Evolutionary conservation across 345 rosid genomes (phyloP), one percentile per base, ranked within the genome.

Genomic region (Gossypium thurberi): DNA sequence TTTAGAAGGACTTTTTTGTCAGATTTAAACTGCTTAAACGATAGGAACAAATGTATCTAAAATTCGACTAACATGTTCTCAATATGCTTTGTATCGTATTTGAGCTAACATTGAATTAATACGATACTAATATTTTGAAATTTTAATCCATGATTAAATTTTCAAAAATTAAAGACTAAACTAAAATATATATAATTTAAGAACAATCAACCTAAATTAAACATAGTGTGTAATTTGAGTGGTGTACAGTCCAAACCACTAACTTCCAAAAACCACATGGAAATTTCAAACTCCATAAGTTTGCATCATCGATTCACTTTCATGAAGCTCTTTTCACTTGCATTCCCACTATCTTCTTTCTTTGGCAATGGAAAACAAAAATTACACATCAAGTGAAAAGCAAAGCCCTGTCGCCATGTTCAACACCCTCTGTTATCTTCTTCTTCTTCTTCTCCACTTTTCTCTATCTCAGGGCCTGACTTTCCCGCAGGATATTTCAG

Each of bases 401-500:
- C 23, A 68, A 68, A 17, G 17, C 18, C 17, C 28, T 18, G 55
- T 51, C 56, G 15, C 20, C 28, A 28, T 68, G 48, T 43, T 20
- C 33, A 42, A 2, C 59, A 12, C 11, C 61, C 10, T 28, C 52
- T 40, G 7, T 55, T 64, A 44, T 60, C 28, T 47, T n/a, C 48
- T 44, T 44, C 48, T 57, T 57, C 14, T 57, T 57, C 14, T 76
- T 20, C 60, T 68, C 8, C 68, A 4, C 6, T 6, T 68, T 26
- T 50, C 60, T 61, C 21, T 21, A 33, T 11, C 78, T 48, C 76
- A 66, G 26, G 77, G 86, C 17, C 67, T 87, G 10, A 87, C 89
- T 21, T 78, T 78, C 10, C 80, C 72, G 20, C 78, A 82, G 52
- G 93, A 90, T 75, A 75, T 90, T 13, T 78, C 86, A 18, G 91